Percentiles rank a stretch among this genome's conserved stretches.
These are phyloP conservation scores for Exserohilum rostratum DNA, from an alignment of 2,329 filamentous ascomycete genomes.

Conservation along the genomic window DNA sequence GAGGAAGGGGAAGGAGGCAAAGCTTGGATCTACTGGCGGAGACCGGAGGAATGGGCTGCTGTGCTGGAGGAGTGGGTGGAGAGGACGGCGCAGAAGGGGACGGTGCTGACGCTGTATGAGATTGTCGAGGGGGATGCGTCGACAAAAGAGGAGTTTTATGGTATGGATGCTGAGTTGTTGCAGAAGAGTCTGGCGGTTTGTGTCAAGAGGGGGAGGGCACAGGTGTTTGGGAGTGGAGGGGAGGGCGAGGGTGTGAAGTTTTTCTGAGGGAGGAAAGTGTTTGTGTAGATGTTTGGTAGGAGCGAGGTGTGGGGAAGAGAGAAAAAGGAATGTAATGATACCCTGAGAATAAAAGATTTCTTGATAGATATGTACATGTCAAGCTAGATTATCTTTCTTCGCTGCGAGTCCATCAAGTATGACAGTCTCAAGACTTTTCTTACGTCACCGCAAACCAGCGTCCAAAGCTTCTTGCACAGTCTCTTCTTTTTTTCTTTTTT, in stretches of 20 bases:
- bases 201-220: conserved; percentile 88
- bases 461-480: too few species aligned
- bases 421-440: too few species aligned
- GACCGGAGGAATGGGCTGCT: conserved; percentile 87
- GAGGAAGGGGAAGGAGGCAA: conserved; percentile 41
- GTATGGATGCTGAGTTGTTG: conserved; percentile 84
- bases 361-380: too few species aligned
- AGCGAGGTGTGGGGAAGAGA: background rate
- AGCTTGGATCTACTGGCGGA: conserved; percentile 82
- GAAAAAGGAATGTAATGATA: background rate
- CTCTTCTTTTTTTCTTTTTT: background rate
- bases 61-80: conserved; percentile 81
- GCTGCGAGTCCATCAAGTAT: too few species aligned
- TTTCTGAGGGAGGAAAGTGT: conserved; percentile 57
- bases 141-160: conserved; percentile 72
- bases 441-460: too few species aligned
- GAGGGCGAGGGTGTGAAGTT: conserved; percentile 89
- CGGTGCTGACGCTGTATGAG: conserved; percentile 91
- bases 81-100: conserved; percentile 84
- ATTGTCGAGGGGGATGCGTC: conserved; percentile 85
- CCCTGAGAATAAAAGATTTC: background rate
- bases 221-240: conserved; percentile 83
- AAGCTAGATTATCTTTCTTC: too few species aligned
- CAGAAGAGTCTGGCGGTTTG: conserved; percentile 78
- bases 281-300: too few species aligned